phyloP scores from a whole-genome alignment of 768 basidiomycete genomes.

The Leccinum rimulosum region DNA sequence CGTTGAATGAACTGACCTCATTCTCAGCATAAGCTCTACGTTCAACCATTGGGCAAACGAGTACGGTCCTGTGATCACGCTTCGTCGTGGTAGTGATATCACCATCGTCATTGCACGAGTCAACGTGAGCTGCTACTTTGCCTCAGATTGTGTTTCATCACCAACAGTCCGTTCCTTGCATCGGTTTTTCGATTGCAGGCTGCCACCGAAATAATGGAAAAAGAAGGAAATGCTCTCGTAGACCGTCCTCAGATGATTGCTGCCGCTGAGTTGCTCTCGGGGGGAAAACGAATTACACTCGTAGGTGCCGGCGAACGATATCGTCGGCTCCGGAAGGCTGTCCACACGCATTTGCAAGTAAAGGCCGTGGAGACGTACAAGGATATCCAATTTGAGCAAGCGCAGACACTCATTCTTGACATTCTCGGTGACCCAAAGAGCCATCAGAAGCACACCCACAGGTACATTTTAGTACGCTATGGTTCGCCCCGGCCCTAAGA shows the following conservation, averaged over 20 bases:
- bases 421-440: conserved; percentile 31
- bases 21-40: conserved; percentile 17
- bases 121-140: conserved; percentile 10
- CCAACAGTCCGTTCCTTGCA: no score
- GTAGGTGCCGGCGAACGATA: conserved; percentile 50
- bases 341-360: conserved; percentile 53
- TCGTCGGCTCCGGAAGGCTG: conserved; percentile 52
- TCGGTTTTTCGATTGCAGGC: conserved; percentile 32
- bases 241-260: conserved; percentile 54
- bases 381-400: conserved; percentile 40
- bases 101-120: conserved; percentile 19
- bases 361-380: conserved; percentile 45
- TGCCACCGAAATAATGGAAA: conserved; percentile 61
- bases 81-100: conserved; percentile 43
- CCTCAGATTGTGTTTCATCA: not conserved
- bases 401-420: conserved; percentile 22
- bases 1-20: not conserved
- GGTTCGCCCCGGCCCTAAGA: not conserved
- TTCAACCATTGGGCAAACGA: conserved; percentile 53
- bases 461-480: conserved; percentile 37
- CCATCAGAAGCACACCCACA: conserved; percentile 44
- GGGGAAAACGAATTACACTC: conserved; percentile 51
- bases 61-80: conserved; percentile 58
- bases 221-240: conserved; percentile 48
- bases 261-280: conserved; percentile 52